Base-by-base conservation (phyloP, 192 early-diverging fungal species). In the Backusella sp. region DNA sequence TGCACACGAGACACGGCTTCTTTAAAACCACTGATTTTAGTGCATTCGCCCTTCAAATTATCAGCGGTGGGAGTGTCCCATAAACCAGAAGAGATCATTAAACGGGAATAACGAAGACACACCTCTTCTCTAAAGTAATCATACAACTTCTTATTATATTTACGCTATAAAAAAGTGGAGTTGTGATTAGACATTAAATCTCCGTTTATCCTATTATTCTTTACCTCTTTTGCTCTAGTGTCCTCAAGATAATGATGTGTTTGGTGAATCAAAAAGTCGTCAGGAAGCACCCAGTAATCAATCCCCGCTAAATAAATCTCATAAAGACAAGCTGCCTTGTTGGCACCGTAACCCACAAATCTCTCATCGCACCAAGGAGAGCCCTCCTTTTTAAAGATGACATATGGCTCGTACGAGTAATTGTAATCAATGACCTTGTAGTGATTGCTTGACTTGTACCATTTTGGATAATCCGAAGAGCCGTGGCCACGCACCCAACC, bases 311-410 rank as follows among this genome's bases (percentile, higher is more conserved):
- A 79, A 52, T 87, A 90, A 46, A 88, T 85, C 49, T 90, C 87
- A 70, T 86, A 90, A 46, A 90, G 71, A 69, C 88, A 90, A 9
- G 89, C 89, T 12, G 87, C 86, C 76, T 90, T 90, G 67, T 90
- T 90, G 26, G 86, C 87, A 65, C 89, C 89, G 76, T 90, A 89
- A 1, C 89, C 88, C 69, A 90, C 78, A 74, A 90, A 90, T 34
- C 89, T 76, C 35, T 90, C 89, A 49, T 90, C 89, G 36, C 89
- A 89, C 86, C 87, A 88, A 11, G 87, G 85, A 0, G 86, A 79
- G 0, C 83, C 86, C 36, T 90, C 80, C 56, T 87, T 85, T 35
- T 80, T 84, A 36, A 85, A 75, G 59, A 90, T 85, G n/a, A 86
- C 85, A 77, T 90, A 90, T 1, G 89, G 89, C 73, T 90, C 89